phyloP scores from a whole-genome alignment of 2,329 filamentous ascomycete genomes.

The Trichoderma sp. region DNA sequence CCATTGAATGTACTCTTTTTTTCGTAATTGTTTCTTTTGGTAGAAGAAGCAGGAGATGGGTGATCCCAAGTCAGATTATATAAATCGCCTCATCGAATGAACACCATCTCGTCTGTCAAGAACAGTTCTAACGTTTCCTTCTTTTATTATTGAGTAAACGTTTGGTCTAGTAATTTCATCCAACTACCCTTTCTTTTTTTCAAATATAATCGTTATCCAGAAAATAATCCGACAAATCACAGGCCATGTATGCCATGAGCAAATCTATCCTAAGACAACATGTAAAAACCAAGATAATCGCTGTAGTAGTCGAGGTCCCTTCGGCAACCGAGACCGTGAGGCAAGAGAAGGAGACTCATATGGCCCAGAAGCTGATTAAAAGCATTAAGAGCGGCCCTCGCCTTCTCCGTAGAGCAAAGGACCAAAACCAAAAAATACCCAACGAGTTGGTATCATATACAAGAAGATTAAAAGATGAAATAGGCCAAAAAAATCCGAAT shows the following conservation, averaged over 20 bases:
- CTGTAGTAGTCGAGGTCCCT: neutral
- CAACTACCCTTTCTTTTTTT: slow-evolving; percentile 14
- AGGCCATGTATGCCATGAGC: slow-evolving; percentile 7
- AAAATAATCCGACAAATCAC: neutral
- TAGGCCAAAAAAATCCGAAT: neutral
- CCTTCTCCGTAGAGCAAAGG: slow-evolving; percentile 11
- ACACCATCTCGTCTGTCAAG: neutral
- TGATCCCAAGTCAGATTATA: neutral
- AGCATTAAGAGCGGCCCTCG: neutral
- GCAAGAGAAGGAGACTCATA: neutral
- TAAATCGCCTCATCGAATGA: neutral
- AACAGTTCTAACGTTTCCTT: neutral
- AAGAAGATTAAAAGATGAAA: slow-evolving; percentile 24
- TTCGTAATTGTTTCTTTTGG: neutral
- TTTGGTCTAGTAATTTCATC: slow-evolving; percentile 15
- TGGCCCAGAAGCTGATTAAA: neutral
- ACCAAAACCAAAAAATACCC: neutral
- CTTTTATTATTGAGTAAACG: neutral
- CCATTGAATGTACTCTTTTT: neutral
- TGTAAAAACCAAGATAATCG: neutral
- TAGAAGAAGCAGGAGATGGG: neutral
- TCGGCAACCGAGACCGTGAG: neutral
- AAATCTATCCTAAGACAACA: slow-evolving; percentile 25
- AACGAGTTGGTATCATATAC: slow-evolving; percentile 15
- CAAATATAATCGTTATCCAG: slow-evolving; percentile 21